Evolutionary conservation across 495 filamentous ascomycete species (phyloP).

Genomic region (Hyaloscypha finlandica): DNA sequence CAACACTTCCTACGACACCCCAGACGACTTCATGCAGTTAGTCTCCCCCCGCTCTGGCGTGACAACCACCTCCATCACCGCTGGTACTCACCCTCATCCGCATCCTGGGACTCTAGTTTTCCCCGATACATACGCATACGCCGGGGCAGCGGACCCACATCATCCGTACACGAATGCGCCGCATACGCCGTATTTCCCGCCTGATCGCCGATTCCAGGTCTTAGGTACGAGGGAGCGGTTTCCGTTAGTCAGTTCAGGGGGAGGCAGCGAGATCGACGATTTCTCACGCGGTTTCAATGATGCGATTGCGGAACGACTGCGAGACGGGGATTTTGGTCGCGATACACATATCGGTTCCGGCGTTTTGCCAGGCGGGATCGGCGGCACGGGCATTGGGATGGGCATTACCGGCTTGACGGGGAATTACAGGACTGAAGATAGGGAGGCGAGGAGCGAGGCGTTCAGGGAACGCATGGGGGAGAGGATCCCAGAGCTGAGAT

Average conservation of each 20-base stretch:
- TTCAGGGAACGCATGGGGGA: not conserved
- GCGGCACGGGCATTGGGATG: conserved; percentile 13
- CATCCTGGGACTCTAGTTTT: not conserved
- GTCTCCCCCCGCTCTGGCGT: not conserved
- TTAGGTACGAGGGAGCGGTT: not conserved
- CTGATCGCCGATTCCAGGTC: not conserved
- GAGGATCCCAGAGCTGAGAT: not conserved
- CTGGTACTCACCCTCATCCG: not conserved
- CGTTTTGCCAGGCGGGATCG: conserved; percentile 13
- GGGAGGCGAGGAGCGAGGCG: conserved; percentile 9
- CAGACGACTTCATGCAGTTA: not conserved
- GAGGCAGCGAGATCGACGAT: conserved; percentile 20
- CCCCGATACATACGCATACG: not conserved
- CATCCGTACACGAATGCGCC: not conserved
- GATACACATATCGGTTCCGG: conserved; percentile 8
- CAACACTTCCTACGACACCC: conserved; percentile 13
- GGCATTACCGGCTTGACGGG: not conserved
- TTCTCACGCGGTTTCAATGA: conserved; percentile 20
- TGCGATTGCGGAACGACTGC: not conserved
- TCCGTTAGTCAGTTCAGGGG: not conserved
- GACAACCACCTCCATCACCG: not conserved
- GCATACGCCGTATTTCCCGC: not conserved
- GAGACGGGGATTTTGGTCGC: not conserved
- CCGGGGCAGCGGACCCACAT: not conserved
- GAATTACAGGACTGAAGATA: not conserved